Conservation (phyloP, 768 basidiomycete species). For the Trametes meyenii region DNA sequence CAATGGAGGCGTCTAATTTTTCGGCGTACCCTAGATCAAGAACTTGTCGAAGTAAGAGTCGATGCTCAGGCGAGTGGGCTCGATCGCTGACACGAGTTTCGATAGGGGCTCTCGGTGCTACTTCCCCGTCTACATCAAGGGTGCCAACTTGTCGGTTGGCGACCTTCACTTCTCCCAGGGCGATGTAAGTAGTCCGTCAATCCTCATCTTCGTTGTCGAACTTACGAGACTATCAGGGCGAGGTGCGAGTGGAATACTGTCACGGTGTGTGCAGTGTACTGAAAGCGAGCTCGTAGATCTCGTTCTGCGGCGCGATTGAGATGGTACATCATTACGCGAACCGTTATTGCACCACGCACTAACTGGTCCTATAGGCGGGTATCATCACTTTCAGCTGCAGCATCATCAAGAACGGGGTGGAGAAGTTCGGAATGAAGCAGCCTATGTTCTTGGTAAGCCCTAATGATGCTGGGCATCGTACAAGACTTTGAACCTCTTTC, state of each 20-base stretch:
- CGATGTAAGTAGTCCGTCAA: slow-evolving; percentile 46
- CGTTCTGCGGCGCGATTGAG: slow-evolving; percentile 79
- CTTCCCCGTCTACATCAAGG: slow-evolving; percentile 76
- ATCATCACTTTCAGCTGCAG: slow-evolving; percentile 72
- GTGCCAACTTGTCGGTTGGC: slow-evolving; percentile 77
- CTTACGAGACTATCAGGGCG: slow-evolving; percentile 44
- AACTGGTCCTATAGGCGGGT: slow-evolving; percentile 49
- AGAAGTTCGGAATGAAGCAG: slow-evolving; percentile 73
- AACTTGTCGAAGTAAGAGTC: slow-evolving; percentile 59
- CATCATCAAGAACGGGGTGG: slow-evolving; percentile 73
- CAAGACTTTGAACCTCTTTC: neutral
- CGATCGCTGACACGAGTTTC: neutral
- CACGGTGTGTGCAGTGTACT: neutral
- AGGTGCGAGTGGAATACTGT: slow-evolving; percentile 39
- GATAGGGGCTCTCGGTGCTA: slow-evolving; percentile 68
- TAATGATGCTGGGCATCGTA: neutral
- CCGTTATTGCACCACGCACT: neutral
- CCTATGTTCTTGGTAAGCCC: slow-evolving; percentile 69
- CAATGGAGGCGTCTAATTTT: neutral
- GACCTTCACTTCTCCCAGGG: slow-evolving; percentile 83
- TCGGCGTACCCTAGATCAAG: slow-evolving; percentile 55
- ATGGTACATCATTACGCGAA: slow-evolving; percentile 46
- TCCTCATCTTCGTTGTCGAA: slow-evolving; percentile 21
- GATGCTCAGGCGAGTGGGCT: neutral
- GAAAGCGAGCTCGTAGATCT: slow-evolving; percentile 44